Evolutionary conservation across 768 basidiomycete species (phyloP).

Genomic region (Epithele typhae): DNA sequence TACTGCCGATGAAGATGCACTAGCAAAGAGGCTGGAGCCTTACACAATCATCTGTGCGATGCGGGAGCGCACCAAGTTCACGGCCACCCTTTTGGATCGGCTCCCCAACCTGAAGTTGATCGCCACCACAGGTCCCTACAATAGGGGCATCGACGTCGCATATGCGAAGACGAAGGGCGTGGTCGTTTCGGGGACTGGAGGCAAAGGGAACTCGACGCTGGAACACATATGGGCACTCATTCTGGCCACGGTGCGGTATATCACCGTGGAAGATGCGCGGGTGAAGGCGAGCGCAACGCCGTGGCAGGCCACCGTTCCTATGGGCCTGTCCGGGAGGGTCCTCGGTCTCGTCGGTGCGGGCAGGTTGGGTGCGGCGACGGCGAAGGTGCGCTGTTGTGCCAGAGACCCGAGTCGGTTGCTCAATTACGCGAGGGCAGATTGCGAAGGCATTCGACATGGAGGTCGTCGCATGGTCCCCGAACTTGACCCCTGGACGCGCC

Average conservation of each 20-base stretch:
- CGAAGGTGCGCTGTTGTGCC: constrained; percentile 31
- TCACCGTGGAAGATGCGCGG: constrained; percentile 46
- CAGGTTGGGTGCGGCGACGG: constrained; percentile 48
- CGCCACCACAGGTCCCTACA: constrained; percentile 50
- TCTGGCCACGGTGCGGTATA: constrained; percentile 47
- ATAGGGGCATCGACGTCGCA: constrained; percentile 45
- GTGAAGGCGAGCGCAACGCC: constrained; percentile 39
- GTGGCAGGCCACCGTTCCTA: constrained; percentile 53
- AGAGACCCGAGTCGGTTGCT: neutral
- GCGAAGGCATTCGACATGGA: constrained; percentile 57
- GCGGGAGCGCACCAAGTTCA: constrained; percentile 63
- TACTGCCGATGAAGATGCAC: constrained; percentile 44
- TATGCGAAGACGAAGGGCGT: constrained; percentile 47
- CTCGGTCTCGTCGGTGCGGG: constrained; percentile 63
- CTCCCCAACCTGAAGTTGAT: constrained; percentile 59
- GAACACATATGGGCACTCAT: constrained; percentile 65
- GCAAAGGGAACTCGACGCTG: constrained; percentile 44
- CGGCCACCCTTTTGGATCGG: constrained; percentile 41
- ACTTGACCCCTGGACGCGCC: constrained; percentile 56
- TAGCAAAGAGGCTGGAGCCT: constrained; percentile 43
- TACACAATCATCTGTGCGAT: constrained; percentile 61
- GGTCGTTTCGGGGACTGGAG: constrained; percentile 46
- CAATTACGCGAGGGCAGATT: constrained; percentile 30
- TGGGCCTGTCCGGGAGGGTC: constrained; percentile 49
- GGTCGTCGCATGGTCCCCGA: constrained; percentile 61